phyloP scores from a whole-genome alignment of 306 rosid genomes.

The Quillaja saponaria region DNA sequence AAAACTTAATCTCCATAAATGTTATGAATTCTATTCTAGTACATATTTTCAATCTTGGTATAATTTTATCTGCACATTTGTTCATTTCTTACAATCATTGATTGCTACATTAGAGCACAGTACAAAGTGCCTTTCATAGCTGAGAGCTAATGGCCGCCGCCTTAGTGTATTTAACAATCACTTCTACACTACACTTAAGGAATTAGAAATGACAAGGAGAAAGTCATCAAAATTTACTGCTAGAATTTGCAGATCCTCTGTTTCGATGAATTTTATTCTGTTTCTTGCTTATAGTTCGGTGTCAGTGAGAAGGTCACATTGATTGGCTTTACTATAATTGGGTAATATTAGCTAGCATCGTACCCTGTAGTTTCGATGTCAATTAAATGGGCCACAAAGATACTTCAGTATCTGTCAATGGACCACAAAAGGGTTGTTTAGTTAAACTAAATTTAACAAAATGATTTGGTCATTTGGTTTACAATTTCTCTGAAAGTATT shows the following conservation, averaged over 20 bases:
- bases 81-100: not conserved
- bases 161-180: constrained; percentile 11
- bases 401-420: not conserved
- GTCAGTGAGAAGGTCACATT: no score
- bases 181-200: constrained; percentile 21
- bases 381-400: no score
- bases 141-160: constrained; percentile 19
- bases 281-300: not conserved
- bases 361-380: no score
- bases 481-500: no score
- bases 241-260: no score
- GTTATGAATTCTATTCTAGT: no score
- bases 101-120: constrained; percentile 4
- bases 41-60: no score
- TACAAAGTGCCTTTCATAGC: constrained; percentile 35
- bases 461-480: constrained; percentile 18
- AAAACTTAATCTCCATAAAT: no score
- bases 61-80: no score
- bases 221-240: no score
- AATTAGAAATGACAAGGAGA: constrained; percentile 22
- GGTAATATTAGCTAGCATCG: no score
- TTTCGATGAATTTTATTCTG: constrained; percentile 5
- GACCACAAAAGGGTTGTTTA: not conserved
- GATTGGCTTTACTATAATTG: no score
- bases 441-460: not conserved